Percentiles rank a stretch among this genome's conserved stretches.
phyloP scores from a whole-genome alignment of 2,329 filamentous ascomycete genomes.

The Coleophoma crateriformis region DNA sequence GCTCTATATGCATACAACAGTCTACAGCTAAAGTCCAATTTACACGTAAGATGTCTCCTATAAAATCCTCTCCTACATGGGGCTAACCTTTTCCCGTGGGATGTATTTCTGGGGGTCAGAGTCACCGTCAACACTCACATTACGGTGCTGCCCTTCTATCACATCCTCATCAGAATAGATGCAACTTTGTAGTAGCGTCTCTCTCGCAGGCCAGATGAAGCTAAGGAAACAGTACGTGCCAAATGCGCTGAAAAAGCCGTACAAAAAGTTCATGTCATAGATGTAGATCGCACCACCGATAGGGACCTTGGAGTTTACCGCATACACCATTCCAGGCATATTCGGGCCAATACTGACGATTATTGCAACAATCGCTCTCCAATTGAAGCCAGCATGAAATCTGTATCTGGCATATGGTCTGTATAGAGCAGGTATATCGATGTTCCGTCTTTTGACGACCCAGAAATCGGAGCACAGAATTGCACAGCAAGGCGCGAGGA shows the following conservation, averaged over 20 bases:
- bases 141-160: too few relatives aligned
- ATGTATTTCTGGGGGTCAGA: too few relatives aligned
- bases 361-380: slow-evolving; percentile 18
- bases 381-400: slow-evolving; percentile 20
- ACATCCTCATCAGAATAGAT: slow-evolving; percentile 24
- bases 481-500: slow-evolving; percentile 43
- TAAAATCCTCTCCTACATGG: too few relatives aligned
- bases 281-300: slow-evolving; percentile 27
- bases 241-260: slow-evolving; percentile 30
- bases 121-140: too few relatives aligned
- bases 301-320: slow-evolving; percentile 11
- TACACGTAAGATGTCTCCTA: too few relatives aligned
- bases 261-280: slow-evolving; percentile 31
- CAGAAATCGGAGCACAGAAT: slow-evolving; percentile 52
- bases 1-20: too few relatives aligned
- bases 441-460: slow-evolving; percentile 32
- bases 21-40: too few relatives aligned
- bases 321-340: slow-evolving; percentile 19
- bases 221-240: slow-evolving; percentile 24
- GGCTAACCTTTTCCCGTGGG: too few relatives aligned
- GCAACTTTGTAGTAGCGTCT: slow-evolving; percentile 23
- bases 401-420: slow-evolving; percentile 13
- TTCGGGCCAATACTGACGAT: slow-evolving; percentile 17
- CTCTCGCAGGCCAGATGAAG: slow-evolving; percentile 25
- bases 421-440: slow-evolving; percentile 25